Percentiles rank a stretch among this genome's conserved stretches.
Evolutionary conservation across 2,329 filamentous ascomycete genomes (phyloP).

Genomic region (Fusarium oxysporum): DNA sequence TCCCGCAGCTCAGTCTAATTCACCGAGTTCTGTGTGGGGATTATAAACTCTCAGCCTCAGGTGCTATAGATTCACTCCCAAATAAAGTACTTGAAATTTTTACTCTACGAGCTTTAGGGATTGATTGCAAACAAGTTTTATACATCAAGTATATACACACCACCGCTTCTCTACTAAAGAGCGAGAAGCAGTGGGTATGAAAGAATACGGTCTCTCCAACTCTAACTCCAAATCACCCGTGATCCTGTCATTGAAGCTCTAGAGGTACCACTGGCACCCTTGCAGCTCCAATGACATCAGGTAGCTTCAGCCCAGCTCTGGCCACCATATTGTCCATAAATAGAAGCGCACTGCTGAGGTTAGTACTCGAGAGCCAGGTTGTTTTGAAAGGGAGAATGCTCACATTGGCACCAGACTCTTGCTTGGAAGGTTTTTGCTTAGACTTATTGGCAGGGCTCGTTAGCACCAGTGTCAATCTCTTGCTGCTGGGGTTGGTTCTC

Average conservation of each 20-base stretch:
- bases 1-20: too few relatives aligned
- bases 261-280: conserved; percentile 42
- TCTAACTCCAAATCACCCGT: neutral
- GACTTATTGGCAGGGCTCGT: conserved; percentile 17
- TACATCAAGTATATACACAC: conserved; percentile 17
- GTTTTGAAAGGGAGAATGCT: neutral
- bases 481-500: conserved; percentile 13
- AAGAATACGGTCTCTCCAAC: conserved; percentile 15
- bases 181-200: conserved; percentile 42
- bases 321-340: conserved; percentile 41
- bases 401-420: conserved; percentile 8
- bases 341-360: conserved; percentile 31
- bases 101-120: too few relatives aligned
- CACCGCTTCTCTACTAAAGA: neutral
- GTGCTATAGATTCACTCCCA: too few relatives aligned
- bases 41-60: too few relatives aligned
- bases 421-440: neutral
- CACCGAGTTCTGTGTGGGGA: too few relatives aligned
- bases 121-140: neutral
- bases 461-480: conserved; percentile 4
- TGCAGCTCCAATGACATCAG: conserved; percentile 42
- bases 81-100: too few relatives aligned
- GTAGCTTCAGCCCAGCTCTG: conserved; percentile 41
- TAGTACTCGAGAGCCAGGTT: neutral
- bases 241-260: conserved; percentile 25